Percentiles rank a stretch among this genome's conserved stretches.
Conservation (phyloP, 805 yeast genomes). For the Isabelozyma heimii region DNA sequence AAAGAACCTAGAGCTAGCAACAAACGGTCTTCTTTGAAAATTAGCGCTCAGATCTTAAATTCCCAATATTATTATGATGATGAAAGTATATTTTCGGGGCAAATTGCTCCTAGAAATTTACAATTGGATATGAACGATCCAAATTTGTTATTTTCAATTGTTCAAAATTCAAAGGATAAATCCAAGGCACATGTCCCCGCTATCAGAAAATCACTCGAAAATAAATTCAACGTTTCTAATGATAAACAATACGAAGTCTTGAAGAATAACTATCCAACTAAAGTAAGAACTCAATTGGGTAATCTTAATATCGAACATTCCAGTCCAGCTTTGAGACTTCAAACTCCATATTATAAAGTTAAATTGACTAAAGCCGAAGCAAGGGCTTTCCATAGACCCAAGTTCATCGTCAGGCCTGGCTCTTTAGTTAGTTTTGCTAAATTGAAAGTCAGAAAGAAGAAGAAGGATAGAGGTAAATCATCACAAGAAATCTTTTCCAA, state of each 20-base stretch:
- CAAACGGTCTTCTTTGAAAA: not conserved
- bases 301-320: conserved; percentile 90
- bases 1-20: conserved; percentile 11
- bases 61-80: conserved; percentile 47
- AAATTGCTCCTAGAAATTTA: conserved; percentile 36
- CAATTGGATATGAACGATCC: conserved; percentile 87
- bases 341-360: conserved; percentile 88
- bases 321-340: conserved; percentile 79
- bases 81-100: conserved; percentile 74
- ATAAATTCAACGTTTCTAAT: conserved; percentile 80
- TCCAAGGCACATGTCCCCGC: conserved; percentile 46
- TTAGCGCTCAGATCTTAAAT: conserved; percentile 1
- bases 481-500: conserved; percentile 68
- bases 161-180: conserved; percentile 7
- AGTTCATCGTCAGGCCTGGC: conserved; percentile 74
- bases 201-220: conserved; percentile 50
- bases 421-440: conserved; percentile 73
- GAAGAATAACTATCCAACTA: conserved; percentile 83
- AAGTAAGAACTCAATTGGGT: conserved; percentile 89
- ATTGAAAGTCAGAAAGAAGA: conserved; percentile 74
- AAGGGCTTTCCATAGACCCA: conserved; percentile 78
- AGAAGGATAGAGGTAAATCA: conserved; percentile 84
- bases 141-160: conserved; percentile 60
- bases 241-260: conserved; percentile 82
- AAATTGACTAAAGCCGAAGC: conserved; percentile 62